Conservation (phyloP, 2,329 filamentous ascomycete species). For the Apiospora phragmitis region DNA sequence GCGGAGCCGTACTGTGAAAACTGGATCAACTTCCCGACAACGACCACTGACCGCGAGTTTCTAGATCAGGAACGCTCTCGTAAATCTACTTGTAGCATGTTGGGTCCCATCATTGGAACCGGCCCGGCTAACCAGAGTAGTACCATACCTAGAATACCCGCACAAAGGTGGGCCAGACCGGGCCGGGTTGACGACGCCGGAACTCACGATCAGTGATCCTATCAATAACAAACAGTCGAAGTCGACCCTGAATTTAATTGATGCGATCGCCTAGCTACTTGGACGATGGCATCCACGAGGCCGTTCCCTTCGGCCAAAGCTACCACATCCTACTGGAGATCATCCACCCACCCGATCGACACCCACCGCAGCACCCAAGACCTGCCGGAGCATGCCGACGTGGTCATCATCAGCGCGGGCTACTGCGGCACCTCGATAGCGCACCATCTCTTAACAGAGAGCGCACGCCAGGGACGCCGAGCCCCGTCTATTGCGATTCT, state of each 20-base stretch:
- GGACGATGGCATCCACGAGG: background rate
- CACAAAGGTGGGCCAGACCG: background rate
- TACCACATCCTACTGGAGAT: background rate
- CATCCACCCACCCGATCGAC: conserved; percentile 11
- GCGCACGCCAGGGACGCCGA: background rate
- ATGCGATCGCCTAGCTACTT: too few species aligned
- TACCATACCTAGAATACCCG: background rate
- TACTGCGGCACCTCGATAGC: conserved; percentile 12
- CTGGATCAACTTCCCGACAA: too few species aligned
- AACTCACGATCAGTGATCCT: background rate
- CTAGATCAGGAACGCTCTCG: too few species aligned
- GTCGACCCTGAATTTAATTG: background rate
- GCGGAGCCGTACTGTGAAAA: too few species aligned
- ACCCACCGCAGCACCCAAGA: conserved; percentile 11
- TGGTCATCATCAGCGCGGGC: conserved; percentile 15
- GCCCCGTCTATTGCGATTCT: conserved; percentile 13
- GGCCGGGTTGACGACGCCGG: background rate
- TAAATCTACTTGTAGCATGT: background rate
- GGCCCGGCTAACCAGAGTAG: background rate
- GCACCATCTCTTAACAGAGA: conserved; percentile 8
- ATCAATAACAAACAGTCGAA: background rate
- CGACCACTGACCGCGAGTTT: too few species aligned
- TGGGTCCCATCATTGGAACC: background rate
- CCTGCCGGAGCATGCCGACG: conserved; percentile 11
- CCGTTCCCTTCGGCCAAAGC: background rate